Percentiles rank a stretch among this genome's conserved stretches.
Evolutionary conservation across 768 basidiomycete genomes (phyloP).

Genomic region (Phylloporus arenicola): DNA sequence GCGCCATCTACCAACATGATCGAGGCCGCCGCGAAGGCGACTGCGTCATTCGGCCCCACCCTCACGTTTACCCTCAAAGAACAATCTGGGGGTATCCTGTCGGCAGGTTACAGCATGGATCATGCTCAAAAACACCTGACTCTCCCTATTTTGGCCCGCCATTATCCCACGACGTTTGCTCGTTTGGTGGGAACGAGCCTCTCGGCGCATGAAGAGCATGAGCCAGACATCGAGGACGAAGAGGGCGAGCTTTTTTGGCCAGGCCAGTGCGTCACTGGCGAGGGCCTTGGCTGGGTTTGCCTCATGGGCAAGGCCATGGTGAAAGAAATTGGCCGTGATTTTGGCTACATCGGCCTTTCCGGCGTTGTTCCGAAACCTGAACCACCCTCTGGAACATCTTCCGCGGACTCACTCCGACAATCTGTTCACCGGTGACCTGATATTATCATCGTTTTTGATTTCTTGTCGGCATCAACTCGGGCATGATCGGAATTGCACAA

Average conservation of each 20-base stretch:
- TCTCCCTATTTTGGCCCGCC: slow-evolving; percentile 59
- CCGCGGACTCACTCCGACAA: slow-evolving; percentile 28
- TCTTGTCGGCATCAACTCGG: slow-evolving; percentile 28
- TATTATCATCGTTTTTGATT: slow-evolving; percentile 14
- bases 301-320: slow-evolving; percentile 85
- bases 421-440: slow-evolving; percentile 29
- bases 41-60: slow-evolving; percentile 25
- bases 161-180: slow-evolving; percentile 72
- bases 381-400: slow-evolving; percentile 28
- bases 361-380: slow-evolving; percentile 71
- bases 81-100: slow-evolving; percentile 34
- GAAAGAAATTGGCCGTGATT: slow-evolving; percentile 69
- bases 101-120: slow-evolving; percentile 40
- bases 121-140: slow-evolving; percentile 52
- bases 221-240: slow-evolving; percentile 79
- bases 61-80: slow-evolving; percentile 26
- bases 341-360: slow-evolving; percentile 66
- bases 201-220: slow-evolving; percentile 61
- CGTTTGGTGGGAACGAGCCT: slow-evolving; percentile 66
- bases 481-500: slow-evolving; percentile 24
- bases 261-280: slow-evolving; percentile 62
- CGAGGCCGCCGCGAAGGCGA: slow-evolving; percentile 28
- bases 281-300: slow-evolving; percentile 85
- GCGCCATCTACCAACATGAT: slow-evolving; percentile 25
- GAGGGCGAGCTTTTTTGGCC: slow-evolving; percentile 88